Percentiles rank a stretch among this genome's conserved stretches.
These are phyloP conservation scores for Neurospora sp. DNA, from an alignment of 495 filamentous ascomycete species.

Conservation along the genomic window DNA sequence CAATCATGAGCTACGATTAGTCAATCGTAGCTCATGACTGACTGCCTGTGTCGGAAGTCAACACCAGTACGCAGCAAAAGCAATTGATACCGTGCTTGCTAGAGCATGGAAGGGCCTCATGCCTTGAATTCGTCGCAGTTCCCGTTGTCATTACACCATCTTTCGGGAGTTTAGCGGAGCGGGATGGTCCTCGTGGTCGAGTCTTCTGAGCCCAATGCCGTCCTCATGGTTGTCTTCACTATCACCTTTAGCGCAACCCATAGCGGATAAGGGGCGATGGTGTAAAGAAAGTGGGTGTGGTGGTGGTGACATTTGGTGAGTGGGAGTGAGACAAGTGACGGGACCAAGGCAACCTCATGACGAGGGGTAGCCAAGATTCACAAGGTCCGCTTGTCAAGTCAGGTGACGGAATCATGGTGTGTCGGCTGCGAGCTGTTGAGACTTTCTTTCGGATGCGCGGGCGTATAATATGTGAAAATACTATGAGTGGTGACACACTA, in stretches of 20 bases:
- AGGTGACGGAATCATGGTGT: constrained; percentile 2
- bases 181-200: not conserved
- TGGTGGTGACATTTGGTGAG: not conserved
- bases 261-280: not conserved
- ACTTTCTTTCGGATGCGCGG: not conserved
- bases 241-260: not conserved
- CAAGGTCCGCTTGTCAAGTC: not conserved
- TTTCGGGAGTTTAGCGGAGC: not conserved
- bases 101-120: not conserved
- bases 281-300: not conserved
- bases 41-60: not conserved
- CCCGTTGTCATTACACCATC: not conserved
- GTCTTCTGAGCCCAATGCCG: not conserved
- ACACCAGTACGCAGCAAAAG: not conserved
- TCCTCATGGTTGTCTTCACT: not conserved
- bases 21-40: not conserved
- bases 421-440: not conserved
- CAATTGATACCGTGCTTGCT: not conserved
- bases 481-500: not conserved
- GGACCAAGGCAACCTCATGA: constrained; percentile 2
- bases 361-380: not conserved
- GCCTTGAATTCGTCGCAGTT: not conserved
- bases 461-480: not conserved
- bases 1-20: not conserved
- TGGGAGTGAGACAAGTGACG: constrained; percentile 4